Evolutionary conservation across 768 basidiomycete species (phyloP).

Genomic region (Termitomyces sp.): DNA sequence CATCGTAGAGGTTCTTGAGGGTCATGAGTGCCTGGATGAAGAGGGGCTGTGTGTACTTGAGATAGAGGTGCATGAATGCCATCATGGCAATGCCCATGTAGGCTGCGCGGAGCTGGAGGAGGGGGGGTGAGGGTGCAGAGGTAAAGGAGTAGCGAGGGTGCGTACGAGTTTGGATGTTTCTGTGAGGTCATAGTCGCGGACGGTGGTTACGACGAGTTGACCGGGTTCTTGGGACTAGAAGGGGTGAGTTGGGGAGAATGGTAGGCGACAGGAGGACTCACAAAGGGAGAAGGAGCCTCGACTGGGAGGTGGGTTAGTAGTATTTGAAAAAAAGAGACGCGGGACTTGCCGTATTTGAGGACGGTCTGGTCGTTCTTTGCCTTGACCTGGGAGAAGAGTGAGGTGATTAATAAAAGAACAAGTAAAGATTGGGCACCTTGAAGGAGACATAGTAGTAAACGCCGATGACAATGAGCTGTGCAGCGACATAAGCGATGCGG

Average conservation of each 20-base stretch:
- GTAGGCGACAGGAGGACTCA: slow-evolving; percentile 24
- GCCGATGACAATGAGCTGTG: slow-evolving; percentile 66
- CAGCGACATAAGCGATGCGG: slow-evolving; percentile 74
- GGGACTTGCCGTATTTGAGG: slow-evolving; percentile 76
- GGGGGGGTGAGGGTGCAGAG: background rate
- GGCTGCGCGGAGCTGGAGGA: slow-evolving; percentile 49
- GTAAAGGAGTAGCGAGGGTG: slow-evolving; percentile 1
- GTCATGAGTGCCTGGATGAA: slow-evolving; percentile 96
- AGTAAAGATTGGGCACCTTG: slow-evolving; percentile 35
- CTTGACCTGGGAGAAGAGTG: slow-evolving; percentile 59
- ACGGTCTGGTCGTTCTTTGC: slow-evolving; percentile 94
- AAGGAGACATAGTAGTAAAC: slow-evolving; percentile 78
- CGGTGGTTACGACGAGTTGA: slow-evolving; percentile 83
- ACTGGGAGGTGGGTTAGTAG: slow-evolving; percentile 37
- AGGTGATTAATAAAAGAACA: background rate
- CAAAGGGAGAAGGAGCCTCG: slow-evolving; percentile 73
- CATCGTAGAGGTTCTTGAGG: slow-evolving; percentile 85
- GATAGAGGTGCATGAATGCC: slow-evolving; percentile 88
- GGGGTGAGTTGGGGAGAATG: background rate
- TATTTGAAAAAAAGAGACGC: background rate
- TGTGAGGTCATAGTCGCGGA: slow-evolving; percentile 87
- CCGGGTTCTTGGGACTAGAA: slow-evolving; percentile 57
- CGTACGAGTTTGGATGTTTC: slow-evolving; percentile 79
- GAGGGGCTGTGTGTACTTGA: slow-evolving; percentile 94
- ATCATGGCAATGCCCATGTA: slow-evolving; percentile 83